Base-by-base conservation (phyloP, 192 early-diverging fungal species). In the Coemansia sp. region DNA sequence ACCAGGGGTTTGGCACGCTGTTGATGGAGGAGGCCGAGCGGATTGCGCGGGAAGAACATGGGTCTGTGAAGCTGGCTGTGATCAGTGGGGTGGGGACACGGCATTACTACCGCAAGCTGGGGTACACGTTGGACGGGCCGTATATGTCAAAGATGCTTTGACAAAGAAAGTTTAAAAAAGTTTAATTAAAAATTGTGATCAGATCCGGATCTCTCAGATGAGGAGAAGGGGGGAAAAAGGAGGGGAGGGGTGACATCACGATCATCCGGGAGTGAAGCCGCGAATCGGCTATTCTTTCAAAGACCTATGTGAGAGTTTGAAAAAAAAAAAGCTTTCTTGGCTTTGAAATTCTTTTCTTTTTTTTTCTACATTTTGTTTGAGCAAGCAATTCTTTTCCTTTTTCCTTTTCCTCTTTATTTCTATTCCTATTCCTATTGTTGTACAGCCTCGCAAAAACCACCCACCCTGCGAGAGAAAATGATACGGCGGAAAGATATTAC, bases 1-100 rank as follows among this genome's bases (percentile, higher is more conserved):
- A 99, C 76, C 97, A 94, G 77, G 97, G 97, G 0, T 99, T 95
- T 67, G 97, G 97, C 30, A 97, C 95, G 2, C 70, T 99, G 73
- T 67, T 99, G 54, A 99, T 99, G 97, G 97, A 99, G 60, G 97
- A 99, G 75, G 97, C 97, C 1, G 97, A 98, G 82, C 71, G 97
- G 22, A 99, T 99, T 79, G 95, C 97, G 11, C 81, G 91, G 42
- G 94, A 98, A 51, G 97, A 99, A 74, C 97, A 99, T 66, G 92
- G 91, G 24, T 92, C 89, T 67, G 84, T 88, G 38, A 99, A 99
- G 69, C 64, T 99, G 40, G 89, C 91, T 10, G 96, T 99, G 28
- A 99, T 99, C 69, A 90, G 93, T 58, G 96, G 97, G 24, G 92
- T 99, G 5, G 97, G 97, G 16, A 97, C 97, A 10, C 82, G 97